Base-by-base conservation (phyloP, 2,329 filamentous ascomycete species). In the Camptophora hylomeconis region DNA sequence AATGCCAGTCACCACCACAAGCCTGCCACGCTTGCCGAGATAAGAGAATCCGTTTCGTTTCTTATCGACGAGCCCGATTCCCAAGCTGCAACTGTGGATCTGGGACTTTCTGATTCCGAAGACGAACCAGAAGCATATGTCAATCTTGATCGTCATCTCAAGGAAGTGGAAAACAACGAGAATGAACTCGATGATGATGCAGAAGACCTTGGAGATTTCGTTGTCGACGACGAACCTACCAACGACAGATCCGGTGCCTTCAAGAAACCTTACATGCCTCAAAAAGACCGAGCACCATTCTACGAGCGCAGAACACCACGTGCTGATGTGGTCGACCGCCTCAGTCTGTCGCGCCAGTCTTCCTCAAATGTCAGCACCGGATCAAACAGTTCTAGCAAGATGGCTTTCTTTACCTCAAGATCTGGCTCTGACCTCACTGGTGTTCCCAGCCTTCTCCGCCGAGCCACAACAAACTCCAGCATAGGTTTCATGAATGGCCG, bases 11-110 rank as follows among this genome's bases (percentile, higher is more conserved):
- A 82, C 0, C 64, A 61, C 29, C 72, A 69, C 52, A 83, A 75
- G 44, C 82, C 84, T 0, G 65, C 76, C 4, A 80, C 75, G 11
- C 60, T 92, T 7, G 72, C 75, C 16, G 82, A 94, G 46, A 79
- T 94, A 38, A 75, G 83, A 32, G 73, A 87, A 50, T 82, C 80
- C 0, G 61, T 94, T 5, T 92, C 81, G 4, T 80, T 78, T 51
- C 66, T 94, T 7, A 74, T 93, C 10, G 84, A 92, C 28, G 68
- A 70, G 20, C 62, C 63, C 11, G 48, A 60, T 5, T 40, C 41
- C 5, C 43, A 39, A 26, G 28, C 40, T 25, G 30, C 30, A 5
- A 38, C 24, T 5, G 44, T 51, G 14, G 72, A 80, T 23, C 67
- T 71, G 15, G 63, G 70, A 32, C 44, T 53, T 7, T 53, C 51